Percentiles rank a stretch among this genome's conserved stretches.
phyloP scores from a whole-genome alignment of 2,329 filamentous ascomycete genomes.

The Tympanopsis confertula region DNA sequence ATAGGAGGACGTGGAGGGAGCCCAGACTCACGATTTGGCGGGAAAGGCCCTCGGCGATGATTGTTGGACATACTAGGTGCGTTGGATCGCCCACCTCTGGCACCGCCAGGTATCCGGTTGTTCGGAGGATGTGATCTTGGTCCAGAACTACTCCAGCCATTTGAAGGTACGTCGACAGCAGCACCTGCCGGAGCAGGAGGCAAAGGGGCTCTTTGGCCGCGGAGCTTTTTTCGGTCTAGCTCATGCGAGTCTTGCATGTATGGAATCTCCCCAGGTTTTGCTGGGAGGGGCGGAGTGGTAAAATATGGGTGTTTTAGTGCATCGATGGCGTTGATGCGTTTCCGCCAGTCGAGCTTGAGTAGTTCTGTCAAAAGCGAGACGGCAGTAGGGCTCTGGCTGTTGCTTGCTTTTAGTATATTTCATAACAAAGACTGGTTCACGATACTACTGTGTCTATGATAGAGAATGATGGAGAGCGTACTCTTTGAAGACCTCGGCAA shows the following conservation, averaged over 20 bases:
- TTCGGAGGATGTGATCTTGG: not conserved
- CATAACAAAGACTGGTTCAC: slow-evolving; percentile 1
- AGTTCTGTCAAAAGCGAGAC: slow-evolving; percentile 53
- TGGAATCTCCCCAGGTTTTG: slow-evolving; percentile 56
- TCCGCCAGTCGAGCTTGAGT: slow-evolving; percentile 58
- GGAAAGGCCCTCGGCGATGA: too few species aligned
- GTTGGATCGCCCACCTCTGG: not conserved
- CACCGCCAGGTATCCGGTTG: not conserved
- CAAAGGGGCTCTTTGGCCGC: slow-evolving; percentile 49
- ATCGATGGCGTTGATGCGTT: slow-evolving; percentile 62
- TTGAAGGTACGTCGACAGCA: slow-evolving; percentile 47
- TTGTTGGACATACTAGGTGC: not conserved
- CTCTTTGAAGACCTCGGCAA: slow-evolving; percentile 44
- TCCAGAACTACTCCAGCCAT: not conserved
- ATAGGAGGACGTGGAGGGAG: too few species aligned
- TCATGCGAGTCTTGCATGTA: slow-evolving; percentile 63
- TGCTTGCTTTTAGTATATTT: slow-evolving; percentile 7
- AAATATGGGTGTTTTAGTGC: slow-evolving; percentile 65
- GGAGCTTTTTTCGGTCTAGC: slow-evolving; percentile 55
- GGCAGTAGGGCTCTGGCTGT: slow-evolving; percentile 40
- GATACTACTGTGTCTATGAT: too few species aligned
- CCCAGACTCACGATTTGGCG: too few species aligned
- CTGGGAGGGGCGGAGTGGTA: slow-evolving; percentile 46
- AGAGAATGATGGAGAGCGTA: too few species aligned
- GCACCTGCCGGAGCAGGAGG: slow-evolving; percentile 60